phyloP scores from a whole-genome alignment of 2,329 filamentous ascomycete genomes.

The Cladophialophora carrionii region DNA sequence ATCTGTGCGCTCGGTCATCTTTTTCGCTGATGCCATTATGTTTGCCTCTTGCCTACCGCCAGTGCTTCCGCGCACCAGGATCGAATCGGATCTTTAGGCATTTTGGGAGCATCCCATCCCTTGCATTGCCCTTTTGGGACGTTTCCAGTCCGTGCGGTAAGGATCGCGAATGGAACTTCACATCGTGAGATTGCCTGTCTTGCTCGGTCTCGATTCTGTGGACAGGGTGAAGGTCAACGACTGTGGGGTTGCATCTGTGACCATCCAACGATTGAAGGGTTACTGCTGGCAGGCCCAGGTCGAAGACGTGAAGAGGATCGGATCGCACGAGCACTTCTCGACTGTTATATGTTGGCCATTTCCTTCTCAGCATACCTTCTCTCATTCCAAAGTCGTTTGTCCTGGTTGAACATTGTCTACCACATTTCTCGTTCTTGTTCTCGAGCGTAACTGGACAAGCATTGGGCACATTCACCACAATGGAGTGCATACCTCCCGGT shows the following conservation, averaged over 20 bases:
- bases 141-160: slow-evolving; percentile 30
- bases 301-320: slow-evolving; percentile 18
- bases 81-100: not conserved
- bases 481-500: slow-evolving; percentile 29
- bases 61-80: slow-evolving; percentile 9
- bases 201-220: slow-evolving; percentile 31
- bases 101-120: slow-evolving; percentile 19
- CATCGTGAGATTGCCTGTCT: slow-evolving; percentile 34
- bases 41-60: slow-evolving; percentile 14
- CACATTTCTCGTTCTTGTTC: slow-evolving; percentile 25
- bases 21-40: not conserved
- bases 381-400: slow-evolving; percentile 32
- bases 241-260: slow-evolving; percentile 22
- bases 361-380: slow-evolving; percentile 28
- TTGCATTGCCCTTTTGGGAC: slow-evolving; percentile 28
- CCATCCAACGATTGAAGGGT: slow-evolving; percentile 24
- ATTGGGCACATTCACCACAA: slow-evolving; percentile 27
- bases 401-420: slow-evolving; percentile 18
- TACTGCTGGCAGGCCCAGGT: slow-evolving; percentile 12
- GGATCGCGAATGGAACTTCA: slow-evolving; percentile 25
- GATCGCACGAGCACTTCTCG: slow-evolving; percentile 27
- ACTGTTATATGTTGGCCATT: slow-evolving; percentile 24
- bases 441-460: slow-evolving; percentile 18
- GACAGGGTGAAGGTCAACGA: slow-evolving; percentile 21
- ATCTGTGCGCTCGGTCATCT: slow-evolving; percentile 10